Conservation (phyloP, 164 flowering plant genomes). For the Piper betle region DNA sequence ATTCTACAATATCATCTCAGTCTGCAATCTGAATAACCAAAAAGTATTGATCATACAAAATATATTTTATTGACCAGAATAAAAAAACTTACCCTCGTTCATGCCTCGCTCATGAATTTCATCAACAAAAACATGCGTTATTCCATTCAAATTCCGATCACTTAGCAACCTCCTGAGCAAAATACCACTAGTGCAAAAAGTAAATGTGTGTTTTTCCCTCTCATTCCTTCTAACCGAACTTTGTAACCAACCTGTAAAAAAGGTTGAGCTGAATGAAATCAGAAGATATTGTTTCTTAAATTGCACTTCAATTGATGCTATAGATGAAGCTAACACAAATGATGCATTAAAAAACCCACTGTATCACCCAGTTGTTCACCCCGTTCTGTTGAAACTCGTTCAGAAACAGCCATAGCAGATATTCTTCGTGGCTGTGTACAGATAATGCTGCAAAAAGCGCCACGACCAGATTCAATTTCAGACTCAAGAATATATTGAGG, state of each 20-base stretch:
- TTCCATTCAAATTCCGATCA: slow-evolving; percentile 80
- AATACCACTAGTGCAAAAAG: slow-evolving; percentile 98
- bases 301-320: background rate
- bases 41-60: background rate
- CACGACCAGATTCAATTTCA: slow-evolving; percentile 96
- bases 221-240: slow-evolving; percentile 98
- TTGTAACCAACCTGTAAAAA: slow-evolving; percentile 91
- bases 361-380: slow-evolving; percentile 98
- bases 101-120: slow-evolving; percentile 99
- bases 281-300: slow-evolving; percentile 12
- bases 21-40: background rate
- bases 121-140: slow-evolving; percentile 99
- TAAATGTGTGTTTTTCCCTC: slow-evolving; percentile 93
- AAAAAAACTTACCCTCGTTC: slow-evolving; percentile 68
- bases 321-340: slow-evolving; percentile 3
- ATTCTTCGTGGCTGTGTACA: slow-evolving; percentile 99
- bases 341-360: slow-evolving; percentile 27
- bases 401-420: slow-evolving; percentile 96
- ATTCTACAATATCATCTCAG: background rate
- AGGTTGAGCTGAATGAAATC: slow-evolving; percentile 24
- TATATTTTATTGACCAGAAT: background rate
- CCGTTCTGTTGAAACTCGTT: slow-evolving; percentile 90
- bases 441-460: slow-evolving; percentile 92
- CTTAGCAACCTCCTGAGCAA: slow-evolving; percentile 74
- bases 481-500: slow-evolving; percentile 93